Percentiles rank a stretch among this genome's conserved stretches.
Evolutionary conservation across 2,329 filamentous ascomycete species (phyloP).

Genomic region (Biscogniauxia mediterranea): DNA sequence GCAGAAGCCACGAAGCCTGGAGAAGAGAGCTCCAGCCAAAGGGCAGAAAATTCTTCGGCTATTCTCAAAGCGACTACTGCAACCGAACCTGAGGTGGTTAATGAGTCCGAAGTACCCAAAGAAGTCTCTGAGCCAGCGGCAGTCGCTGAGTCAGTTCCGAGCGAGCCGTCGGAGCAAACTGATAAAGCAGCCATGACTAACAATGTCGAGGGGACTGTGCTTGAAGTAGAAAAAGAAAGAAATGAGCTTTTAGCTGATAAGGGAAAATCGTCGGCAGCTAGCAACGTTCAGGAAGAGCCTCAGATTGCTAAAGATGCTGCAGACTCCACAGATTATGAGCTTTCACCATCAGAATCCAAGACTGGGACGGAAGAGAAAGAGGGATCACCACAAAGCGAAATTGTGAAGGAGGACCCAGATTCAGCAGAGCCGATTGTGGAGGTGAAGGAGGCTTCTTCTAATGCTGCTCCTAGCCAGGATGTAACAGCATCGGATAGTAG

Average conservation of each 20-base stretch:
- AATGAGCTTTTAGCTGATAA: conserved; percentile 3
- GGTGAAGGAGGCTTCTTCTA: neutral
- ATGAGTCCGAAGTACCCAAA: neutral
- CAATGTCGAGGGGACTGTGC: neutral
- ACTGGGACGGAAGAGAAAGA: neutral
- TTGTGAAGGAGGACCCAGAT: no score
- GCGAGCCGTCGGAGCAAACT: neutral
- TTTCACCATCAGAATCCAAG: conserved; percentile 1
- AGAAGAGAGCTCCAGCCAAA: neutral
- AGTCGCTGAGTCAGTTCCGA: conserved; percentile 1
- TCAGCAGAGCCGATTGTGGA: neutral
- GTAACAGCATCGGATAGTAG: neutral
- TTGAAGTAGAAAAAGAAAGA: neutral
- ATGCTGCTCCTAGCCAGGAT: neutral
- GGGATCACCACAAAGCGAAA: no score
- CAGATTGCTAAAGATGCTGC: neutral
- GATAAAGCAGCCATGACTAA: neutral
- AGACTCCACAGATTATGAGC: neutral
- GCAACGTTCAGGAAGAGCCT: neutral
- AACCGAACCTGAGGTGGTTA: neutral
- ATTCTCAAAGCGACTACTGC: neutral
- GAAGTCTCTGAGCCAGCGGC: neutral
- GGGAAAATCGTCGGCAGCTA: neutral
- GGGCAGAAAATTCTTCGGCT: neutral
- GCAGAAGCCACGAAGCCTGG: neutral